These are phyloP conservation scores for Jatropha podagrica DNA, from an alignment of 441 rosid genomes.

Conservation along the genomic window DNA sequence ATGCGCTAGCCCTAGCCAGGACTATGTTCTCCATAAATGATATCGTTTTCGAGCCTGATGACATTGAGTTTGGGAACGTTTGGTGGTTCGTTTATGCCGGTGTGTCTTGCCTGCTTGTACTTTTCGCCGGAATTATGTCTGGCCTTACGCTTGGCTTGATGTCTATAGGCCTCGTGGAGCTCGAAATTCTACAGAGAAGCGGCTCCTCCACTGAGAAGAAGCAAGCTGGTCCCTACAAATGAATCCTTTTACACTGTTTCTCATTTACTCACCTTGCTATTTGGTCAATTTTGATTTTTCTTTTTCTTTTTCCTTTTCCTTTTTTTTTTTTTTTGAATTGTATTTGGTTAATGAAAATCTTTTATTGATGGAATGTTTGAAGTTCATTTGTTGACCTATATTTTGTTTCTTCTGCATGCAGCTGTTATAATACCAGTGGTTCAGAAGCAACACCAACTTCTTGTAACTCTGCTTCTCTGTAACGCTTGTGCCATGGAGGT, in stretches of 20 bases:
- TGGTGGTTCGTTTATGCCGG: conserved; percentile 79
- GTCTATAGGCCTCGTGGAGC: conserved; percentile 86
- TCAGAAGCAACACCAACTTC: conserved; percentile 93
- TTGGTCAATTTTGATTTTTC: neutral
- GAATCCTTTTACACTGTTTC: neutral
- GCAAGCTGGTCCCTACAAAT: conserved; percentile 51
- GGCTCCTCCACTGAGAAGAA: conserved; percentile 71
- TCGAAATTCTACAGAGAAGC: conserved; percentile 77
- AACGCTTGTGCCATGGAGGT: conserved; percentile 97
- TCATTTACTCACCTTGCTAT: neutral
- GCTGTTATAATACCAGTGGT: conserved; percentile 84
- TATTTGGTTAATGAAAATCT: neutral
- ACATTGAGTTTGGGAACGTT: conserved; percentile 44
- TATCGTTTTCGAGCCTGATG: conserved; percentile 47
- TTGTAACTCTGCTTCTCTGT: conserved; percentile 84
- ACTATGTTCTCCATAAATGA: conserved; percentile 30
- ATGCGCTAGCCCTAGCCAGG: conserved; percentile 34
- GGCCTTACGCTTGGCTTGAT: conserved; percentile 85
- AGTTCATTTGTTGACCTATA: neutral
- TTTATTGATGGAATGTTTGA: neutral
- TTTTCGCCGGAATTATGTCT: conserved; percentile 91
- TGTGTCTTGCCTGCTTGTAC: conserved; percentile 73
- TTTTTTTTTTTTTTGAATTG: neutral
- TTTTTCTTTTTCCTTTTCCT: no score
- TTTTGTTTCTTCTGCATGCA: conserved; percentile 18